Conservation (phyloP, 257 asterid genomes). For the Nemophila menziesii region DNA sequence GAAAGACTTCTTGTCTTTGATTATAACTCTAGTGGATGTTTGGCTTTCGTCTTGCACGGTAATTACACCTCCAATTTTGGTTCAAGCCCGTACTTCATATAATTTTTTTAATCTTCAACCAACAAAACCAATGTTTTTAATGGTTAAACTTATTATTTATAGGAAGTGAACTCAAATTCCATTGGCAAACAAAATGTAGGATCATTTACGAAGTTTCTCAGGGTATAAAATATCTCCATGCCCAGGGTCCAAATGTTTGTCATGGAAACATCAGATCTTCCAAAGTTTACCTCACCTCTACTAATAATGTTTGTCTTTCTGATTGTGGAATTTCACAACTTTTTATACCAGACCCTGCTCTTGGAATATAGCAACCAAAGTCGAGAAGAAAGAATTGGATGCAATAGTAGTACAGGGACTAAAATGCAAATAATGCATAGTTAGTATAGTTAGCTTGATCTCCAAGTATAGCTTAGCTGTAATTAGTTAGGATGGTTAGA, state of each 20-base stretch:
- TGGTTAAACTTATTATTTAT: background rate
- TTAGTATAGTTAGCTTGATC: too few species aligned
- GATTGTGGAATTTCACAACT: constrained; percentile 14
- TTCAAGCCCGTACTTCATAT: too few species aligned
- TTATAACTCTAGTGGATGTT: constrained; percentile 17
- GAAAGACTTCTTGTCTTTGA: constrained; percentile 19
- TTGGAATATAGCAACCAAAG: too few species aligned
- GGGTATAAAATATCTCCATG: constrained; percentile 17
- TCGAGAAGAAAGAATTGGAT: too few species aligned
- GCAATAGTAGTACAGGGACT: too few species aligned
- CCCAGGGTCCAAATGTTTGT: constrained; percentile 12
- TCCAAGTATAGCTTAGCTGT: too few species aligned
- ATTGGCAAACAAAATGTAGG: constrained; percentile 19
- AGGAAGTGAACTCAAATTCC: constrained; percentile 16
- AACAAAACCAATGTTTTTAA: too few species aligned
- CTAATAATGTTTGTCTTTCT: constrained; percentile 11
- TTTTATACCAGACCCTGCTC: background rate
- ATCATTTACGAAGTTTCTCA: constrained; percentile 20
- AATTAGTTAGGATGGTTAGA: too few species aligned
- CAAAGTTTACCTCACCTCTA: constrained; percentile 16
- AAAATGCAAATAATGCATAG: too few species aligned
- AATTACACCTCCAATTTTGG: background rate
- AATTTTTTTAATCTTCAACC: too few species aligned
- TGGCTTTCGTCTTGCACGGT: constrained; percentile 25
- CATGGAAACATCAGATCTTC: constrained; percentile 28